phyloP scores from a whole-genome alignment of 495 filamentous ascomycete species.

The Podospora australis region DNA sequence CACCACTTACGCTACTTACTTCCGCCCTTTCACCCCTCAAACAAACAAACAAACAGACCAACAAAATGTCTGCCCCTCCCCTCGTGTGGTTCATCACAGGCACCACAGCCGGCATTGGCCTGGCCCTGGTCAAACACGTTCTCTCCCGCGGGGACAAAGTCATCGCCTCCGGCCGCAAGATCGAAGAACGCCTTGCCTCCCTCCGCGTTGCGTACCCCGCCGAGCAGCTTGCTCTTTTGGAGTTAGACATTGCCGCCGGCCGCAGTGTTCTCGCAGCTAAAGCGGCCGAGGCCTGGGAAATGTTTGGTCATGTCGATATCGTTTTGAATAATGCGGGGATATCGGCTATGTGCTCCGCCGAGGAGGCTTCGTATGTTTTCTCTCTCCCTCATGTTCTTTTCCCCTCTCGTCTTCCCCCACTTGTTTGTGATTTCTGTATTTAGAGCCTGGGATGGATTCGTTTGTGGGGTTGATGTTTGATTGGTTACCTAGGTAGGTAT shows the following conservation, averaged over 20 bases:
- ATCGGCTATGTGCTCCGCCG: conserved; percentile 14
- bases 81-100: conserved; percentile 26
- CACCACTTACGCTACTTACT: too few relatives aligned
- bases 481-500: too few relatives aligned
- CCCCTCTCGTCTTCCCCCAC: not conserved
- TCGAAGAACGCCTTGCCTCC: conserved; percentile 19
- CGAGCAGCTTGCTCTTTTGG: conserved; percentile 22
- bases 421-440: too few relatives aligned
- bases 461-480: too few relatives aligned
- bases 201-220: conserved; percentile 3
- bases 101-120: conserved; percentile 25
- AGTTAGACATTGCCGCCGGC: conserved; percentile 36
- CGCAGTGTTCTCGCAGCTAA: conserved; percentile 13
- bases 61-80: conserved; percentile 17
- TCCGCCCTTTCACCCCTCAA: not conserved
- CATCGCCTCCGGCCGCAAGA: conserved; percentile 34
- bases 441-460: too few relatives aligned
- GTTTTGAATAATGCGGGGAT: conserved; percentile 31
- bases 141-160: conserved; percentile 43
- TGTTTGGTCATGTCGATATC: conserved; percentile 28
- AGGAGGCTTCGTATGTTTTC: conserved; percentile 19
- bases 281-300: conserved; percentile 16
- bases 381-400: not conserved
- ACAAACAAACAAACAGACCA: not conserved
- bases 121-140: conserved; percentile 33